Evolutionary conservation across 257 asterid species (phyloP).

Genomic region (Cynanchum wilfordii): DNA sequence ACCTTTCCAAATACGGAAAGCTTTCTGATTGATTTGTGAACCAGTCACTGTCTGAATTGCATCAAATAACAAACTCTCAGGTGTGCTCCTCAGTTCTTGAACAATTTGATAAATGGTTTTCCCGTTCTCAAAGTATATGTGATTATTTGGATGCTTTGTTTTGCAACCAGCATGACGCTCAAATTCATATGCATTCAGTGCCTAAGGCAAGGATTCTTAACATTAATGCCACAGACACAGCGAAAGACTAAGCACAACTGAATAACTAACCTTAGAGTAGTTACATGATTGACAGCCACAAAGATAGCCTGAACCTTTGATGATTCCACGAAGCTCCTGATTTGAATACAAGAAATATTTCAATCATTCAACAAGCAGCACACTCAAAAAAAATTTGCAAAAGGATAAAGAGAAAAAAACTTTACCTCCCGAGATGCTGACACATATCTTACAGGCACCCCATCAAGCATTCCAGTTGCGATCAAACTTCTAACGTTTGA

Average conservation of each 20-base stretch:
- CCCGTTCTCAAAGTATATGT: conserved; percentile 84
- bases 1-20: conserved; percentile 97
- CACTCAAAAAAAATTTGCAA: conserved; percentile 6
- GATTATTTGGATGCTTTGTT: conserved; percentile 95
- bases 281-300: conserved; percentile 84
- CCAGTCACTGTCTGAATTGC: conserved; percentile 83
- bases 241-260: conserved; percentile 6
- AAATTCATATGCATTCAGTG: conserved; percentile 83
- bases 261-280: conserved; percentile 60
- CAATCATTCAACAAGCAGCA: conserved; percentile 21
- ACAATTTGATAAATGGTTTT: conserved; percentile 90
- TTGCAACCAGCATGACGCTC: conserved; percentile 93
- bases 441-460: conserved; percentile 78
- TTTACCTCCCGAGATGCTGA: conserved; percentile 73
- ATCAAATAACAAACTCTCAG: conserved; percentile 66
- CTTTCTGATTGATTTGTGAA: conserved; percentile 86
- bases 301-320: conserved; percentile 88
- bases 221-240: background rate
- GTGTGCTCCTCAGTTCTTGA: conserved; percentile 86
- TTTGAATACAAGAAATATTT: conserved; percentile 3
- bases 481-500: conserved; percentile 91
- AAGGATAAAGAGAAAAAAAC: no score
- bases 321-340: conserved; percentile 84
- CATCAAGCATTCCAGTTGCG: conserved; percentile 92
- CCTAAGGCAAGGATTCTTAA: conserved; percentile 33